Conservation (phyloP, 2,329 filamentous ascomycete species). For the Hypoxylon sp. region DNA sequence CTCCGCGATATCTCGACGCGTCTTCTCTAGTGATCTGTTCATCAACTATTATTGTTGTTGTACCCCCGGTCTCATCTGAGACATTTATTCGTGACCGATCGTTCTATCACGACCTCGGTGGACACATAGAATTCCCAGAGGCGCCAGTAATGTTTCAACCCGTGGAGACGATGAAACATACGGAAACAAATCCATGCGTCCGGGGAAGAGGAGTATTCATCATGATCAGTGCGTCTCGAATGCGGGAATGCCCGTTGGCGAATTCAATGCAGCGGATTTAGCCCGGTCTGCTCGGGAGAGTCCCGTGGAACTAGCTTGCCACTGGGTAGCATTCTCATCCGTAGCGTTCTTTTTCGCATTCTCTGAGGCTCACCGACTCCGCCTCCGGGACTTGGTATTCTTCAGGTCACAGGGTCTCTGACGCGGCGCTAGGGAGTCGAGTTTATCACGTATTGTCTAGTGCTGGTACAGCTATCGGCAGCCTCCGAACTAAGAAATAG, state of each 20-base stretch:
- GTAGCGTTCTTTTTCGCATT: constrained; percentile 12
- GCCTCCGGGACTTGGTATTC: neutral
- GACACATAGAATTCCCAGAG: constrained; percentile 4
- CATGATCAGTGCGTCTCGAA: neutral
- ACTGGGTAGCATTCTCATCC: constrained; percentile 1
- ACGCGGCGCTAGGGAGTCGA: constrained; percentile 1
- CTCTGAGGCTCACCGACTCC: constrained; percentile 8
- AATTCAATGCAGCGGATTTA: neutral
- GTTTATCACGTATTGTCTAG: constrained; percentile 12
- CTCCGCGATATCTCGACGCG: constrained; percentile 1
- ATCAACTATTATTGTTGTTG: constrained; percentile 7
- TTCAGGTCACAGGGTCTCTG: constrained; percentile 19
- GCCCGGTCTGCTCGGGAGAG: constrained; percentile 13
- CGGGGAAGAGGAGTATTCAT: constrained; percentile 13
- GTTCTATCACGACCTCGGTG: constrained; percentile 16
- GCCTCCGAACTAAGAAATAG: constrained; percentile 13
- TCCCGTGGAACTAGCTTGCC: constrained; percentile 1
- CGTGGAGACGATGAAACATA: constrained; percentile 12
- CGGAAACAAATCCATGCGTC: constrained; percentile 5
- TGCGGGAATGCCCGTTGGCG: constrained; percentile 7
- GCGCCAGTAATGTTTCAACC: constrained; percentile 22
- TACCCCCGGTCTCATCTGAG: constrained; percentile 23
- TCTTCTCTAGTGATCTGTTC: constrained; percentile 10
- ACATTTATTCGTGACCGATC: constrained; percentile 19
- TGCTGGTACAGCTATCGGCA: constrained; percentile 15